Evolutionary conservation across 108 stramenopile species (phyloP), one percentile per base, ranked within the genome.

Genomic region (Cyclotella choctawhatcheeana): DNA sequence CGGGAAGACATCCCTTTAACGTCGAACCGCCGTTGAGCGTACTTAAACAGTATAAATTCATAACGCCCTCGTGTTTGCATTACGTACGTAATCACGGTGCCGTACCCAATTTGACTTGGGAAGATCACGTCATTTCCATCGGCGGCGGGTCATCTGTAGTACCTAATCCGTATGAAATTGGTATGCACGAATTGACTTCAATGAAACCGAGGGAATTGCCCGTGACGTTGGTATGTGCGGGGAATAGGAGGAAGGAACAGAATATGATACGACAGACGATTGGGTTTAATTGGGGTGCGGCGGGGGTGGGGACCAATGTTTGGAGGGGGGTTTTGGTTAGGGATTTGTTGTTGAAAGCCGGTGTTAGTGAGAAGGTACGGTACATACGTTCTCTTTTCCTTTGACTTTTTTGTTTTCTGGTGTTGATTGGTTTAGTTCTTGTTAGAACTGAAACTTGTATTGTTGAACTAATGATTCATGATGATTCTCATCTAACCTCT

Each of bases 1-100:
- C 98, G 1, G 98, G 98, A 21, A 89, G 94, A 55, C 98, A 99
- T 71, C 98, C 98, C 31, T 99, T 97, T 92, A 99, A 99, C 77
- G 92, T 92, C 58, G 98, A 99, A 85, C 93, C 98, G n/a, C 97
- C 97, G 0, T 77, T 96, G 55, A 67, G 65, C 7, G 81, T 90
- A 5, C 82, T 85, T 53, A 48, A 89, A 31, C 58, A 95, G 69
- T 82, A 79, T 30, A 71, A 85, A 62, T 95, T 95, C 67, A 82
- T 97, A 68, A 97, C 96, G 17, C 96, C 96, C 0, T 78, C 91
- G 0, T 82, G 81, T 21, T 54, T 96, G 12, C 75, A 82, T 51
- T 97, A 93, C 74, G 93, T 95, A 7, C 83, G 97, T 1, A 97
- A 96, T 75, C 97, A 97, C 65, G 93, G 93, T 56, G 93, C 94